Conservation (phyloP, 2,329 filamentous ascomycete species). For the Pestalotiopsis sp. region DNA sequence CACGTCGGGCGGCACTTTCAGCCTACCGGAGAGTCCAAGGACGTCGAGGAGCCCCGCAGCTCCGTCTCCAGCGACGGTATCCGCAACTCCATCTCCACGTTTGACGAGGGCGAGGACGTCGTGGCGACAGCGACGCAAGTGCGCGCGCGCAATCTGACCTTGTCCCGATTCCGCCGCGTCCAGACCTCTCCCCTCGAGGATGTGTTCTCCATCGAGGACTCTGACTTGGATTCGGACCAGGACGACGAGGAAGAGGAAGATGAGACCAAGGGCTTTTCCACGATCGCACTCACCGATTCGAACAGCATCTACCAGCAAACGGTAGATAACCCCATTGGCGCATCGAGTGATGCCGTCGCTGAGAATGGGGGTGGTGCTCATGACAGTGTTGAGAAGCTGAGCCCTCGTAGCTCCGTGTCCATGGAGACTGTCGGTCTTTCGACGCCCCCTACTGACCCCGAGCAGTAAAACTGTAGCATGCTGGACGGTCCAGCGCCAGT, state of each 20-base stretch:
- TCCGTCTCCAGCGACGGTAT: neutral
- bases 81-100: neutral
- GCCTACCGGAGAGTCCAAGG: neutral
- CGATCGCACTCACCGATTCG: neutral
- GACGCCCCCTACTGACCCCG: too few species aligned
- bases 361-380: too few species aligned
- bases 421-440: too few species aligned
- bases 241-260: neutral
- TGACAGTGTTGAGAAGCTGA: too few species aligned
- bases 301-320: neutral
- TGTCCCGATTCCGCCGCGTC: neutral
- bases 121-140: neutral
- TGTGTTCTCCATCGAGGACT: neutral
- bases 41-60: neutral
- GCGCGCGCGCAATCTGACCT: neutral
- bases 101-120: neutral
- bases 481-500: too few species aligned
- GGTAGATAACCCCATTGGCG: neutral
- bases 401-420: too few species aligned
- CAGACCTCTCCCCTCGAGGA: neutral
- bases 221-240: neutral
- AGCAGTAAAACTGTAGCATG: too few species aligned
- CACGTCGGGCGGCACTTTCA: neutral
- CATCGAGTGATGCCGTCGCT: too few species aligned
- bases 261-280: neutral